Conservation (phyloP, 2,329 filamentous ascomycete species). For the Aspergillus fructus region DNA sequence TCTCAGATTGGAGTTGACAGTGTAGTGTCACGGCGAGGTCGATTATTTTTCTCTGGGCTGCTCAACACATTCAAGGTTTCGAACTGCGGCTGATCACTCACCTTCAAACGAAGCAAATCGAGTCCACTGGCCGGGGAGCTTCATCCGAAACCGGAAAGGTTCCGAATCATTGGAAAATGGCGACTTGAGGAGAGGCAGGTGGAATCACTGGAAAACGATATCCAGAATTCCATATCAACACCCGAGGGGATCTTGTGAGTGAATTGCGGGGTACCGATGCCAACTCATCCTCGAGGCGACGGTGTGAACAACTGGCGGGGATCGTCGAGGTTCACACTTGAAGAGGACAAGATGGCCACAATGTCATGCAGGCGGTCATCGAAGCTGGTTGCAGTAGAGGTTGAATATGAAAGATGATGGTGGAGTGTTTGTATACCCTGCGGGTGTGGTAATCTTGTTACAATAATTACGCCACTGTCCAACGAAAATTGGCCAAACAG, state of each 20-base stretch:
- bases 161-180: too few species aligned
- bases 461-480: not conserved
- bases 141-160: too few species aligned
- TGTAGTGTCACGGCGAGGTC: too few species aligned
- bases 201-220: too few species aligned
- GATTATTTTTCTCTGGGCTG: too few species aligned
- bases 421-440: not conserved
- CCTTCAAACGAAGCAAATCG: too few species aligned
- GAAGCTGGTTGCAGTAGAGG: not conserved
- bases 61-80: too few species aligned
- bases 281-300: not conserved
- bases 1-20: too few species aligned
- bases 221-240: not conserved
- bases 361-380: not conserved
- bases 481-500: too few species aligned
- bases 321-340: not conserved
- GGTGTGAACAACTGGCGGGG: not conserved
- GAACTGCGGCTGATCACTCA: too few species aligned
- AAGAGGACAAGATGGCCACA: not conserved
- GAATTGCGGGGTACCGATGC: not conserved
- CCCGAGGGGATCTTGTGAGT: not conserved
- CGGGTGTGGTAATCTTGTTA: not conserved
- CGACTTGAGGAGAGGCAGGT: too few species aligned
- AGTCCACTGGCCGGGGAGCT: too few species aligned
- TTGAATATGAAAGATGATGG: not conserved